These are phyloP conservation scores for Blastocystis sp. DNA, from an alignment of 352 stramenopile genomes.

Conservation along the genomic window DNA sequence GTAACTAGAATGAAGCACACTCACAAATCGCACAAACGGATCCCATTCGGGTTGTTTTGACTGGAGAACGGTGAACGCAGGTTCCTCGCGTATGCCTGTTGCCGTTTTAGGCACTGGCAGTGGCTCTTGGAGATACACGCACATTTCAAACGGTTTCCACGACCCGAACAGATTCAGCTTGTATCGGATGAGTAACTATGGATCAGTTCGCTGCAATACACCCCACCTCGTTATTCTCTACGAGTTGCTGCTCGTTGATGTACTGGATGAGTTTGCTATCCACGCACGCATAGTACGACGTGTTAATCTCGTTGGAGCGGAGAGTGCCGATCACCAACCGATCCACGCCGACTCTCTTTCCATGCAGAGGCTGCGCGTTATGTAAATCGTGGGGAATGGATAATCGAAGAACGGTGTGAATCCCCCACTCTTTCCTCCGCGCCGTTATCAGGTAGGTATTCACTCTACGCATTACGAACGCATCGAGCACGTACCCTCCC, in stretches of 20 bases:
- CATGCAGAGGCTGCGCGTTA: slow-evolving; percentile 1
- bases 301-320: slow-evolving; percentile 17
- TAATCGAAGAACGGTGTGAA: slow-evolving; percentile 13
- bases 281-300: slow-evolving; percentile 21
- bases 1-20: slow-evolving; percentile 8
- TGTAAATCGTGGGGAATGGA: slow-evolving; percentile 51
- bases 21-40: neutral
- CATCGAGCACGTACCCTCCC: slow-evolving; percentile 15
- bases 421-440: slow-evolving; percentile 14
- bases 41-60: slow-evolving; percentile 73
- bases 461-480: neutral
- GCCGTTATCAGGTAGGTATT: slow-evolving; percentile 67
- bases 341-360: neutral
- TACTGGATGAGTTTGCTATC: neutral
- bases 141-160: slow-evolving; percentile 66
- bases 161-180: slow-evolving; percentile 53
- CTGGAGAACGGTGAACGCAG: neutral
- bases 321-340: neutral
- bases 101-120: no score
- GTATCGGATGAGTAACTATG: slow-evolving; percentile 38
- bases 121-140: slow-evolving; percentile 11
- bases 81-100: no score
- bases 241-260: neutral
- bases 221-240: slow-evolving; percentile 42
- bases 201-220: neutral